Base-by-base conservation (phyloP, 23 red algal species). In the Chondrus crispus region DNA sequence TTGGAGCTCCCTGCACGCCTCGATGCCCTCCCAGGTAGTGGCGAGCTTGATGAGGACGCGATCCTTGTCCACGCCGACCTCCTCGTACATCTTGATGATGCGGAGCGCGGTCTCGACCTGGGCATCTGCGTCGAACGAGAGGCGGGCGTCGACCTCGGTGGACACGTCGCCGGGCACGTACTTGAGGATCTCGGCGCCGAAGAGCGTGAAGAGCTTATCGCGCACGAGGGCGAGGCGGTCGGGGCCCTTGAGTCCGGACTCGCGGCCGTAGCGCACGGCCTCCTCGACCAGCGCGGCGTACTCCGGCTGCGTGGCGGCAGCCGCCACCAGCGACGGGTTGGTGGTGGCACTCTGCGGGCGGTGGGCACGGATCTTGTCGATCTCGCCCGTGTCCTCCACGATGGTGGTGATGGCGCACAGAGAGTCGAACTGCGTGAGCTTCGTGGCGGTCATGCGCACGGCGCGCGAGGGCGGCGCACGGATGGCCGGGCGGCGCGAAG, bases 21-120 rank as follows among this genome's bases (percentile, higher is more conserved):
- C 40, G 7, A 96, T 52, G 29, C 95, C 95, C 73, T 96, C 95
- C 95, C 95, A 96, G 62, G 95, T 96, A 24, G 89, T 89, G 39
- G 95, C 95, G 40, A 96, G 46, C 84, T 96, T 96, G 81, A 96
- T 89, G 46, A 96, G 89, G 30, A 96, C 88, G 8, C 95, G 81
- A 45, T 96, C 91, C 77, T 85, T 91, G 22, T 4, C 57, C 7
- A 96, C 95, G 7, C 95, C 95, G 30, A 93, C 80, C 48, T 96
- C 95, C 64, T 93, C 81, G 54, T 96, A 96, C 90, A 96, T 93
- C 12, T 73, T 66, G 24, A 96, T 90, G 35, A 96, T 39, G 33
- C 91, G 63, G 22, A 68, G 42, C 37, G 85, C 95, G 54, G 83
- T 70, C 1, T 74, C 69, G 36, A 96, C 87, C 24, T 82, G 80